Percentiles rank a stretch among this genome's conserved stretches.
Evolutionary conservation across 305 asterid genomes (phyloP).

Genomic region (Fraxinus velutina): DNA sequence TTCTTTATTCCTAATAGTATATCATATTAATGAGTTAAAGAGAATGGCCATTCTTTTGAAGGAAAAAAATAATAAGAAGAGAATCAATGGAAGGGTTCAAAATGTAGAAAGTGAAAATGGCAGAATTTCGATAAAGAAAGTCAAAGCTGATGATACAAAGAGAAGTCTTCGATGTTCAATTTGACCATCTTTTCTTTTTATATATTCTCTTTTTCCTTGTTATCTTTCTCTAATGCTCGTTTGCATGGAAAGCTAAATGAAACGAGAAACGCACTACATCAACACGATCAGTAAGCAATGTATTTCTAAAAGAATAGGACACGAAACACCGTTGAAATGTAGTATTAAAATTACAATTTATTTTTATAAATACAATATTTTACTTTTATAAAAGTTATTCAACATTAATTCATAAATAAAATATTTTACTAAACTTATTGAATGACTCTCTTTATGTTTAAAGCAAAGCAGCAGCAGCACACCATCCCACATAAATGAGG

Average conservation of each 20-base stretch:
- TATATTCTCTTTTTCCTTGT: slow-evolving; percentile 57
- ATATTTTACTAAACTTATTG: slow-evolving; percentile 14
- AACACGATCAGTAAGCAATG: background rate
- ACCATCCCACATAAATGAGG: slow-evolving; percentile 28
- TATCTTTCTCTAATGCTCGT: slow-evolving; percentile 16
- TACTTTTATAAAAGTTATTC: background rate
- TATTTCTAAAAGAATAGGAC: background rate
- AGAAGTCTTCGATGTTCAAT: slow-evolving; percentile 83
- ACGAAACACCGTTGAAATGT: background rate
- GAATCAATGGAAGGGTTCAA: slow-evolving; percentile 19
- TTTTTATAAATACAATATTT: background rate
- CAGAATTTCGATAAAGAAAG: slow-evolving; percentile 80
- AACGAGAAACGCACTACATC: background rate
- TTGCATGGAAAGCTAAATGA: background rate
- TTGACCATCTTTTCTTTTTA: slow-evolving; percentile 85
- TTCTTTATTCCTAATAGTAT: background rate
- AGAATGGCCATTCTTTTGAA: background rate
- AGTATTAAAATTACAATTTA: background rate
- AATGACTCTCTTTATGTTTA: slow-evolving; percentile 15
- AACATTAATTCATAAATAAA: background rate
- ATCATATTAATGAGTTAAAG: background rate
- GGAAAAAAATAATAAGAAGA: background rate
- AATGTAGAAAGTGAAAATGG: slow-evolving; percentile 44
- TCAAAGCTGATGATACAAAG: slow-evolving; percentile 54
- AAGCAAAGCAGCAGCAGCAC: slow-evolving; percentile 34